phyloP scores from a whole-genome alignment of 345 rosid genomes.

The Populus alba region DNA sequence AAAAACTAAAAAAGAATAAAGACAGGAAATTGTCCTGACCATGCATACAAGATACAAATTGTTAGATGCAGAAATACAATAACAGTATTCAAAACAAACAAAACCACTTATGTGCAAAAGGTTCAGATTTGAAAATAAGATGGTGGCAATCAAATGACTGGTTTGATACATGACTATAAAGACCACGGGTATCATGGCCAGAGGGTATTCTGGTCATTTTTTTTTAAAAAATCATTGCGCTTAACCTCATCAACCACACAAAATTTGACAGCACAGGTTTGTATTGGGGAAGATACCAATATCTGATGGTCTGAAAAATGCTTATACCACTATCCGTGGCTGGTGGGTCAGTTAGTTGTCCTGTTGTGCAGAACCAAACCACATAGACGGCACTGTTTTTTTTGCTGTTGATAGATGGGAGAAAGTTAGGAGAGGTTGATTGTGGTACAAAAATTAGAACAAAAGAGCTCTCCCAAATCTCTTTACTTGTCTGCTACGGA shows the following conservation, averaged over 20 bases:
- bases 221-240: constrained; percentile 7
- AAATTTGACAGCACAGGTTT: constrained; percentile 81
- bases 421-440: neutral
- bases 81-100: no score
- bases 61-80: neutral
- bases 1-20: no score
- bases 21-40: neutral
- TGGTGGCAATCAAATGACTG: neutral
- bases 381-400: neutral
- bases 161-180: constrained; percentile 14
- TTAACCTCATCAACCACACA: constrained; percentile 18
- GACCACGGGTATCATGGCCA: neutral
- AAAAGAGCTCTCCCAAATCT: neutral
- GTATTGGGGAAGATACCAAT: constrained; percentile 89
- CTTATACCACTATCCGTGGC: constrained; percentile 77
- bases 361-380: constrained; percentile 29
- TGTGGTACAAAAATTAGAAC: neutral
- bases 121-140: constrained; percentile 12
- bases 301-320: constrained; percentile 84
- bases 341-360: constrained; percentile 92
- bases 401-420: neutral
- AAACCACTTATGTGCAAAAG: neutral
- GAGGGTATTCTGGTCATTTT: neutral
- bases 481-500: neutral
- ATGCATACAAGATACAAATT: constrained; percentile 1